phyloP scores from a whole-genome alignment of 352 stramenopile species.

The Globisporangium okanoganense region DNA sequence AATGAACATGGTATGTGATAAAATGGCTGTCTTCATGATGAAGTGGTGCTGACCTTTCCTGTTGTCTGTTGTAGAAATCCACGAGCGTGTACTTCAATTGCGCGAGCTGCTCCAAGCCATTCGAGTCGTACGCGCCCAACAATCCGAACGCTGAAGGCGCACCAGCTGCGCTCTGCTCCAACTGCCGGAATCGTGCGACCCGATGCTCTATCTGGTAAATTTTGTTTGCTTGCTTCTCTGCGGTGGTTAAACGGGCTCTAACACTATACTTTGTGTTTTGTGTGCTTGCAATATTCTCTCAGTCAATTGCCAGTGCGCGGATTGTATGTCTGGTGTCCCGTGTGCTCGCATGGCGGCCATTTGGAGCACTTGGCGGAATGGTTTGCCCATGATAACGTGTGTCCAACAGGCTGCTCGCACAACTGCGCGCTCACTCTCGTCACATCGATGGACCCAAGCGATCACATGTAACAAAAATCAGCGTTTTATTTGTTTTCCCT shows the following conservation, averaged over 20 bases:
- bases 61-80: constrained; percentile 54
- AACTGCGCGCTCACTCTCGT: constrained; percentile 51
- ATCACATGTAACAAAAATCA: constrained; percentile 7
- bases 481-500: not conserved
- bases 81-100: constrained; percentile 88
- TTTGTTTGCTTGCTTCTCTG: not conserved
- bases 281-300: not conserved
- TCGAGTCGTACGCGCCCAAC: constrained; percentile 40
- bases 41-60: not conserved
- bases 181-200: constrained; percentile 72
- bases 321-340: constrained; percentile 89
- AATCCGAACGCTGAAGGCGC: constrained; percentile 20
- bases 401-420: constrained; percentile 76
- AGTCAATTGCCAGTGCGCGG: constrained; percentile 85
- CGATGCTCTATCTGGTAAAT: constrained; percentile 85
- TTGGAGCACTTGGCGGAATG: constrained; percentile 80
- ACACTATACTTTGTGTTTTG: constrained; percentile 7
- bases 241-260: not conserved
- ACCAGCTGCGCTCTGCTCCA: constrained; percentile 49
- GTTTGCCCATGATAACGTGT: constrained; percentile 67
- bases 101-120: constrained; percentile 65
- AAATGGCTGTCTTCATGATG: not conserved
- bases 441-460: constrained; percentile 10
- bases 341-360: constrained; percentile 89
- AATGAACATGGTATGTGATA: constrained; percentile 78